These are phyloP conservation scores for Tricholoma sp. DNA, from an alignment of 768 basidiomycete species.

Conservation along the genomic window DNA sequence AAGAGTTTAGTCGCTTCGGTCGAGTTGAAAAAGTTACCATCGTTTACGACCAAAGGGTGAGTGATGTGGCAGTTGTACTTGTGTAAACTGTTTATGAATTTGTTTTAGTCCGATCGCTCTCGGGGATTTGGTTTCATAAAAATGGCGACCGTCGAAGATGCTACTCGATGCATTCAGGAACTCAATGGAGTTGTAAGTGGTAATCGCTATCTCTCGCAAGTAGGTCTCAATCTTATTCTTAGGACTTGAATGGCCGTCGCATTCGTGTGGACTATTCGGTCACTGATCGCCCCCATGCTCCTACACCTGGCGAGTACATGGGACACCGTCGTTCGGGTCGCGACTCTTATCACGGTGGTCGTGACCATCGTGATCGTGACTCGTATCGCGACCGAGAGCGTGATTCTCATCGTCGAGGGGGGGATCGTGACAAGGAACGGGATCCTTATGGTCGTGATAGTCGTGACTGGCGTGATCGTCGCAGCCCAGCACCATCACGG, in stretches of 20 bases:
- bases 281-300: conserved; percentile 88
- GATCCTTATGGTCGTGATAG: conserved; percentile 67
- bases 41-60: conserved; percentile 92
- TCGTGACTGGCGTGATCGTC: conserved; percentile 76
- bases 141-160: conserved; percentile 88
- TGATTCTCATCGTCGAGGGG: conserved; percentile 44
- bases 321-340: conserved; percentile 67
- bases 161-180: conserved; percentile 79
- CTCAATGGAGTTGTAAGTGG: conserved; percentile 83
- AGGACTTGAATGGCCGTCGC: conserved; percentile 93
- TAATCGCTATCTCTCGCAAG: background rate
- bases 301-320: conserved; percentile 98
- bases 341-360: conserved; percentile 31
- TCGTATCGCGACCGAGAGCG: conserved; percentile 39
- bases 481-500: conserved; percentile 62
- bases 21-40: conserved; percentile 93
- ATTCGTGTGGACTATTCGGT: conserved; percentile 98
- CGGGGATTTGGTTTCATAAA: conserved; percentile 98
- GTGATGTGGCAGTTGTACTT: conserved; percentile 25
- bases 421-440: conserved; percentile 50
- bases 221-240: background rate
- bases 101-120: conserved; percentile 79
- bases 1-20: conserved; percentile 87
- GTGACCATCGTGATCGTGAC: conserved; percentile 32
- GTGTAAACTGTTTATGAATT: conserved; percentile 12